These are phyloP conservation scores for Solanum hybrid DNA, from an alignment of 305 asterid species.

Conservation along the genomic window DNA sequence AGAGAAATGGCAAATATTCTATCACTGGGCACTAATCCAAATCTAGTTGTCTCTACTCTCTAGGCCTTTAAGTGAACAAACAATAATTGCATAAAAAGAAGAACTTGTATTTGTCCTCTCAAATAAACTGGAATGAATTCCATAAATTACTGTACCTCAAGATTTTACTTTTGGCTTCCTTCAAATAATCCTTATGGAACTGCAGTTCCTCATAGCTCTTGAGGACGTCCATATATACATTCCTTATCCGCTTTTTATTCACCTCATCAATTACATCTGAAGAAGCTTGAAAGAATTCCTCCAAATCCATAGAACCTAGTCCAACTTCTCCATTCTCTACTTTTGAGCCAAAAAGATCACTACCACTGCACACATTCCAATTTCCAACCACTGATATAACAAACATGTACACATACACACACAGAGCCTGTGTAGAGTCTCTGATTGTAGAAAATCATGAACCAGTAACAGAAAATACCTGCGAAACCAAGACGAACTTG, in stretches of 20 bases:
- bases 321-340: conserved; percentile 13
- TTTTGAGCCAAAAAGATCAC: conserved; percentile 8
- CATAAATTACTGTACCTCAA: conserved; percentile 35
- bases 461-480: conserved; percentile 19
- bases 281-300: conserved; percentile 14
- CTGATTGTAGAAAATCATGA: background rate
- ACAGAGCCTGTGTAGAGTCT: background rate
- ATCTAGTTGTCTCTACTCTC: background rate
- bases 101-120: background rate
- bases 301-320: conserved; percentile 9
- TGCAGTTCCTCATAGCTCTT: conserved; percentile 38
- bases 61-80: background rate
- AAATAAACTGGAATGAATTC: background rate
- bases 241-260: conserved; percentile 30
- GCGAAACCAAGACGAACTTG: conserved; percentile 6
- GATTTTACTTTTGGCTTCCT: conserved; percentile 34
- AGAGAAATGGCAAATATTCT: background rate
- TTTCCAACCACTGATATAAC: background rate
- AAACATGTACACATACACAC: background rate
- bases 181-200: conserved; percentile 24
- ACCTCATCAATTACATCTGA: conserved; percentile 15
- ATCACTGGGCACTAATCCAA: background rate
- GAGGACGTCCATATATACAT: conserved; percentile 33
- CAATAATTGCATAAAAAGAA: background rate
- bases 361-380: conserved; percentile 25